A percentile compares a stretch with the other conserved stretches of the same genome.
These are phyloP conservation scores for Schizosaccharomyces lindneri DNA, from an alignment of 805 yeast species.

Conservation along the genomic window DNA sequence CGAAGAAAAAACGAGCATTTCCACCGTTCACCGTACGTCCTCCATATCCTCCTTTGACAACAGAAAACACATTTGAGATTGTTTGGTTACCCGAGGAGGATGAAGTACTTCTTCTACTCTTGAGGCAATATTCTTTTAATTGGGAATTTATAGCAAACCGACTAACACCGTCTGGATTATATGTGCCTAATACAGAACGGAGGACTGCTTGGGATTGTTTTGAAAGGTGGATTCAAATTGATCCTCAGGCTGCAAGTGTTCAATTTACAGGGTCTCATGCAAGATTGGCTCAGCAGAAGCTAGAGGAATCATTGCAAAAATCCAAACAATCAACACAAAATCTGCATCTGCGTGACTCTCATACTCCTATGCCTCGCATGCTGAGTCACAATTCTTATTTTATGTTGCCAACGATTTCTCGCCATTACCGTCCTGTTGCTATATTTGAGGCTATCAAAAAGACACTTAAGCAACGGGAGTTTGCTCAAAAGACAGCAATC, in stretches of 20 bases:
- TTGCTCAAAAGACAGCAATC: slow-evolving; percentile 28
- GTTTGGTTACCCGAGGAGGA: slow-evolving; percentile 95
- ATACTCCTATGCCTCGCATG: slow-evolving; percentile 32
- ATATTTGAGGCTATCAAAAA: slow-evolving; percentile 90
- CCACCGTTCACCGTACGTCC: not conserved
- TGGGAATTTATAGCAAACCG: slow-evolving; percentile 83
- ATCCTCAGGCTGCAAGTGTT: slow-evolving; percentile 66
- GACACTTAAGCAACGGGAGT: slow-evolving; percentile 70
- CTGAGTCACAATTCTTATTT: slow-evolving; percentile 84
- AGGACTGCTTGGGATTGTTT: slow-evolving; percentile 98
- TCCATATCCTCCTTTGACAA: not conserved
- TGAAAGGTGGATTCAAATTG: slow-evolving; percentile 80
- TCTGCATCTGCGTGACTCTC: not conserved
- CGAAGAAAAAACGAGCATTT: not conserved
- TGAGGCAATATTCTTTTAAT: slow-evolving; percentile 67
- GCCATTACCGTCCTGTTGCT: slow-evolving; percentile 80
- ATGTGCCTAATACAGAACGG: slow-evolving; percentile 58
- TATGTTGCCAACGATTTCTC: slow-evolving; percentile 66
- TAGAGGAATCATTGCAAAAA: slow-evolving; percentile 48
- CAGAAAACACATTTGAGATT: slow-evolving; percentile 12
- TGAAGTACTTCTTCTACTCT: slow-evolving; percentile 48
- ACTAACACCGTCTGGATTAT: slow-evolving; percentile 36
- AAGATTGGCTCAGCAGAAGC: not conserved
- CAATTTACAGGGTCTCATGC: slow-evolving; percentile 9
- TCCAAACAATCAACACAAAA: slow-evolving; percentile 57